phyloP scores from a whole-genome alignment of 495 filamentous ascomycete genomes.

The Aspergillus carlsbadensis region DNA sequence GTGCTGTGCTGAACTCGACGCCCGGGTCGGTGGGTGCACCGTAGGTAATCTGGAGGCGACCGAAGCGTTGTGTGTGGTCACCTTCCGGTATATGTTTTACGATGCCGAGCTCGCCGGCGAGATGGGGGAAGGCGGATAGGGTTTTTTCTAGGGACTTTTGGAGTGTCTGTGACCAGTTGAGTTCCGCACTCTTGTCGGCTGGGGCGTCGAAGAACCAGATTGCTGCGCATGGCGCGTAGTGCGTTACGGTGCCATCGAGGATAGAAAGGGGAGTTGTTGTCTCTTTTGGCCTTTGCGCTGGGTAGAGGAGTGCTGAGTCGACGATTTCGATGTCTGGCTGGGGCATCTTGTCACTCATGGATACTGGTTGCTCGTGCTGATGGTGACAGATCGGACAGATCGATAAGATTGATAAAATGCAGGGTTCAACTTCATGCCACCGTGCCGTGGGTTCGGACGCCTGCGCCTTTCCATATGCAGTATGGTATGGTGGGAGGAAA shows the following conservation, averaged over 20 bases:
- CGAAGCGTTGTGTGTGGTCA: conserved; percentile 30
- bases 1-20: conserved; percentile 32
- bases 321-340: background rate
- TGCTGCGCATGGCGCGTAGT: conserved; percentile 22
- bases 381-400: too few species aligned
- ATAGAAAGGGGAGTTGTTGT: conserved; percentile 24
- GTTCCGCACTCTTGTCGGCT: background rate
- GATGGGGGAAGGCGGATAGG: conserved; percentile 31
- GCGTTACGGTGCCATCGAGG: conserved; percentile 29
- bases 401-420: too few species aligned
- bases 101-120: background rate
- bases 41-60: conserved; percentile 32
- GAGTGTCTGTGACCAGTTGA: conserved; percentile 17
- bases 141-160: conserved; percentile 23
- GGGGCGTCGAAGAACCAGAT: conserved; percentile 30
- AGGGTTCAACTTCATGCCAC: too few species aligned
- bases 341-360: background rate
- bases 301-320: conserved; percentile 5
- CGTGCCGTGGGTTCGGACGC: too few species aligned
- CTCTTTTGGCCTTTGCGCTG: conserved; percentile 2
- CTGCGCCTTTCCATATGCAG: too few species aligned
- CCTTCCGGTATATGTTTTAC: background rate
- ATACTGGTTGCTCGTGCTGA: too few species aligned
- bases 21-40: conserved; percentile 34
- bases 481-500: too few species aligned